Conservation (phyloP, 306 rosid genomes). For the Sicyos baderoa region DNA sequence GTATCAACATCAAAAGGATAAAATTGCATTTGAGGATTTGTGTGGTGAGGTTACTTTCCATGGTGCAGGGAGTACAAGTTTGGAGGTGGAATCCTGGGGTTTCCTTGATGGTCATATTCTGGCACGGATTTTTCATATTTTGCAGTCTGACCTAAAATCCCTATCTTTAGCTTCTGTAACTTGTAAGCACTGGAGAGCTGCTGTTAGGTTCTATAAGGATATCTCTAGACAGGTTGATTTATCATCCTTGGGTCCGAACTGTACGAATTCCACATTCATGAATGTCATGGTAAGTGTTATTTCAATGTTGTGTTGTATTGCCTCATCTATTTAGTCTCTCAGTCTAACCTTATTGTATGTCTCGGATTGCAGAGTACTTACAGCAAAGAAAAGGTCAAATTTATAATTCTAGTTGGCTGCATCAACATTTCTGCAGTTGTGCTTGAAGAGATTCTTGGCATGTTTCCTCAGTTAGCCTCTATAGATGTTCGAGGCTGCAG, state of each 20-base stretch:
- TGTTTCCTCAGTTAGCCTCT: constrained; percentile 58
- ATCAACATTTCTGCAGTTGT: constrained; percentile 51
- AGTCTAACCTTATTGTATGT: constrained; percentile 29
- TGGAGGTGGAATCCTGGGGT: constrained; percentile 61
- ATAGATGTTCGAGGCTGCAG: constrained; percentile 83
- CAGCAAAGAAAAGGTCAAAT: constrained; percentile 59
- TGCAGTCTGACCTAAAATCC: constrained; percentile 72
- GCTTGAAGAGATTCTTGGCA: constrained; percentile 71
- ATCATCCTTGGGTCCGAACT: constrained; percentile 64
- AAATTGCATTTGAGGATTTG: constrained; percentile 61
- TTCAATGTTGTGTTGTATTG: constrained; percentile 19
- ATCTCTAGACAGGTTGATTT: constrained; percentile 68
- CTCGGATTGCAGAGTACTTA: constrained; percentile 58
- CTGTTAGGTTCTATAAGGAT: constrained; percentile 57
- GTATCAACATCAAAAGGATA: constrained; percentile 39
- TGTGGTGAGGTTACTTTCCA: constrained; percentile 51
- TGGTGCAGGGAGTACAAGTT: constrained; percentile 32
- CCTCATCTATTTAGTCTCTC: constrained; percentile 18
- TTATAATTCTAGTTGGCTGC: constrained; percentile 68
- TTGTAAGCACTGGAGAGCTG: constrained; percentile 86
- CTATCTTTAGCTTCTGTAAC: constrained; percentile 66
- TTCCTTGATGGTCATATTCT: constrained; percentile 60
- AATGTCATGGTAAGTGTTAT: constrained; percentile 57
- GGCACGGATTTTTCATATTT: constrained; percentile 68
- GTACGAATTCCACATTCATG: constrained; percentile 59